A percentile compares a stretch with the other conserved stretches of the same genome.
These are phyloP conservation scores for Butyriboletus appendiculatus DNA, from an alignment of 1,284 basidiomycete genomes.

Conservation along the genomic window DNA sequence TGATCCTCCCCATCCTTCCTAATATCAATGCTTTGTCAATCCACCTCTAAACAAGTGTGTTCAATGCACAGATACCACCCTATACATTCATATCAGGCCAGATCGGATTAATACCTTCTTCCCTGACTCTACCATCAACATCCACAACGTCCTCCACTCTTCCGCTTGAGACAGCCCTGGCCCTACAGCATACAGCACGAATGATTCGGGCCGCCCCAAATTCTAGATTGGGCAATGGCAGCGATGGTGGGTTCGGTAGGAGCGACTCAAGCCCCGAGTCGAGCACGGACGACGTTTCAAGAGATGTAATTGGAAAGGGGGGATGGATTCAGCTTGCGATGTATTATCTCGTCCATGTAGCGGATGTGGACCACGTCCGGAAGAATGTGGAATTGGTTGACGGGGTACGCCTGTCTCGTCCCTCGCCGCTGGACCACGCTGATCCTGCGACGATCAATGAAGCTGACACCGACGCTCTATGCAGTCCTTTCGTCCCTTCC, in stretches of 20 bases:
- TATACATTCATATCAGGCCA: slow-evolving; percentile 91
- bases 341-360: slow-evolving; percentile 59
- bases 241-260: slow-evolving; percentile 27
- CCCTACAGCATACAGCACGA: slow-evolving; percentile 80
- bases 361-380: slow-evolving; percentile 46
- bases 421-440: background rate
- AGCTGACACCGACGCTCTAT: slow-evolving; percentile 58
- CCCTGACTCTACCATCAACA: slow-evolving; percentile 60
- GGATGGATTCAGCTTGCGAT: slow-evolving; percentile 62
- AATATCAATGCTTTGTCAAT: slow-evolving; percentile 6
- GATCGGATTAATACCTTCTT: slow-evolving; percentile 85
- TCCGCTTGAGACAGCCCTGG: slow-evolving; percentile 67
- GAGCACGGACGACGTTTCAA: background rate
- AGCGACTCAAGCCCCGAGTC: slow-evolving; percentile 13
- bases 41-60: slow-evolving; percentile 1
- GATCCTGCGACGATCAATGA: background rate
- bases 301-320: slow-evolving; percentile 34
- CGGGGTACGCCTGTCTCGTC: slow-evolving; percentile 19
- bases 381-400: slow-evolving; percentile 39
- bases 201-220: slow-evolving; percentile 52
- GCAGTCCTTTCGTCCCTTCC: slow-evolving; percentile 74
- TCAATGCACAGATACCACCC: slow-evolving; percentile 58
- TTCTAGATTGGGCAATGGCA: slow-evolving; percentile 24
- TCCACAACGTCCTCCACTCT: slow-evolving; percentile 40
- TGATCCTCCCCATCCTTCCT: background rate